Conservation (phyloP, 176 grass and related monocot genomes). For the Oryza officinalis region DNA sequence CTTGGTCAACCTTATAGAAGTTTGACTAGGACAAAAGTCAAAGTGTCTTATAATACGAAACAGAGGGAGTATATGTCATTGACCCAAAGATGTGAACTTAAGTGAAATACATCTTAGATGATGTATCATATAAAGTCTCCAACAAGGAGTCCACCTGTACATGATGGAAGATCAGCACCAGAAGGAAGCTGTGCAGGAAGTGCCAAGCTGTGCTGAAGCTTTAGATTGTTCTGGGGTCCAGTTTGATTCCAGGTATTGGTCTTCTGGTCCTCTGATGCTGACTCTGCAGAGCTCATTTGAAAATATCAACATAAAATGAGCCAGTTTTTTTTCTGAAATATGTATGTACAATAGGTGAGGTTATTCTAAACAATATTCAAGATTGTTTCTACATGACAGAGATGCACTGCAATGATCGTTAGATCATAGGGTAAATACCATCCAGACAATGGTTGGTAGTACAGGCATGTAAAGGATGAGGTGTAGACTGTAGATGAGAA, state of each 20-base stretch:
- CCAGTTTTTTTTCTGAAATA: background rate
- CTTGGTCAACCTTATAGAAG: too few relatives aligned
- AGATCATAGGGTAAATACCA: background rate
- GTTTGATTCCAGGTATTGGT: constrained; percentile 51
- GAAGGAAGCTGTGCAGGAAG: constrained; percentile 72
- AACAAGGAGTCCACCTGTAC: constrained; percentile 65
- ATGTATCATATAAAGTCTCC: constrained; percentile 1
- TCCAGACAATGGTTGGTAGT: too few relatives aligned
- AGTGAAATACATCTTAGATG: background rate
- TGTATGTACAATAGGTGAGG: background rate
- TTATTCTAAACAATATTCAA: background rate
- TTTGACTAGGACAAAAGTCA: too few relatives aligned
- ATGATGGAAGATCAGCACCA: constrained; percentile 88
- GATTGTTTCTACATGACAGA: background rate
- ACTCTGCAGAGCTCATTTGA: constrained; percentile 44
- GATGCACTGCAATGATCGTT: background rate
- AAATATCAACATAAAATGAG: constrained; percentile 12
- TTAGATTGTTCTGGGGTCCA: constrained; percentile 32
- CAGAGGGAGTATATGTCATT: background rate
- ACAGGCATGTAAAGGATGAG: too few relatives aligned
- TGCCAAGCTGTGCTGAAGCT: constrained; percentile 47
- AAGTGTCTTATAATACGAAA: too few relatives aligned
- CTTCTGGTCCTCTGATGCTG: constrained; percentile 51
- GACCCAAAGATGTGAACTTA: background rate
- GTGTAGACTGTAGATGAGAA: too few relatives aligned